These are phyloP conservation scores for Lasiosphaeris hirsuta DNA, from an alignment of 495 filamentous ascomycete species.

Conservation along the genomic window DNA sequence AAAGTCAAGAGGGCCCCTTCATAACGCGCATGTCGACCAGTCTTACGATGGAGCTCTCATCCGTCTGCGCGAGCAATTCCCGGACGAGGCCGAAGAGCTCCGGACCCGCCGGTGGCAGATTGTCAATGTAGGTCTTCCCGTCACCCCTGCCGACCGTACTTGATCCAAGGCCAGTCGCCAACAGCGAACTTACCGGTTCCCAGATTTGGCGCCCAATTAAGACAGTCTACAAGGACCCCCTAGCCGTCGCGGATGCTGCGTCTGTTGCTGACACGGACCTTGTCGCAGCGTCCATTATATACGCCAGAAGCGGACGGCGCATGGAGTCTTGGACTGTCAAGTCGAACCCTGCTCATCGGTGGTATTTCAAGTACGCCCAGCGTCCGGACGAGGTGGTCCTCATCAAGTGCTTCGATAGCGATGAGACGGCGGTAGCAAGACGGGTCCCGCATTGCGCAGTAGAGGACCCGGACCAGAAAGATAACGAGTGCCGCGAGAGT, in stretches of 20 bases:
- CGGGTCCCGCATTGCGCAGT: constrained; percentile 64
- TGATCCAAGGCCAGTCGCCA: too few relatives aligned
- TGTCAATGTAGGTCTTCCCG: constrained; percentile 53
- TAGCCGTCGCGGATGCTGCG: constrained; percentile 58
- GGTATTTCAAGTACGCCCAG: constrained; percentile 73
- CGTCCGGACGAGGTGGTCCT: constrained; percentile 58
- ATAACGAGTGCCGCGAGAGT: constrained; percentile 51
- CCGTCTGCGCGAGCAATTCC: constrained; percentile 54
- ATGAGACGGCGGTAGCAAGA: constrained; percentile 55
- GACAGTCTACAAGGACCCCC: constrained; percentile 57
- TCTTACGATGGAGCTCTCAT: constrained; percentile 57
- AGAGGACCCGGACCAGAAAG: constrained; percentile 46
- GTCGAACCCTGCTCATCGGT: constrained; percentile 54
- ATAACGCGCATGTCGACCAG: constrained; percentile 69
- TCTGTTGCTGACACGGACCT: constrained; percentile 64
- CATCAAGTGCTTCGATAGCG: constrained; percentile 70
- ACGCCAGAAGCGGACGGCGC: constrained; percentile 45
- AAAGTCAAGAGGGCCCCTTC: constrained; percentile 55
- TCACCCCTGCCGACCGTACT: too few relatives aligned
- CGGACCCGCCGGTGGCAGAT: constrained; percentile 62
- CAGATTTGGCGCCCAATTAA: constrained; percentile 66
- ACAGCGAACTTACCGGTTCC: too few relatives aligned
- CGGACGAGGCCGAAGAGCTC: constrained; percentile 50
- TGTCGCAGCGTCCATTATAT: constrained; percentile 64
- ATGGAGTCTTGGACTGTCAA: constrained; percentile 67